Conservation (phyloP, 108 stramenopile species). For the Craspedostauros australis region DNA sequence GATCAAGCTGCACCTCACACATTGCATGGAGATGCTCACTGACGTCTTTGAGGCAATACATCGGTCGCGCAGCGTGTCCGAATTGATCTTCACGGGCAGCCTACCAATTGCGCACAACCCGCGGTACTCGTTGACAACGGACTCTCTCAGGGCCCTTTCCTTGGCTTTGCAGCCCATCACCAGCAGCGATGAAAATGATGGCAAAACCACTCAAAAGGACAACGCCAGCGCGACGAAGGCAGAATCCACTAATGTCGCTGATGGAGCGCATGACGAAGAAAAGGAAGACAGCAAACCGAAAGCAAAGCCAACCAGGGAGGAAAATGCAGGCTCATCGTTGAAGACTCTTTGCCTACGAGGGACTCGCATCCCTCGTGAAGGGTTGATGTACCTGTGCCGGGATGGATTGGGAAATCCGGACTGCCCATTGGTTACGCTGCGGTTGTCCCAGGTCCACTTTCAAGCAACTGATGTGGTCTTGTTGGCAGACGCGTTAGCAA, state of each 20-base stretch:
- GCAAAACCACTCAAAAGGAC: no score
- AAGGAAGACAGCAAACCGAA: no score
- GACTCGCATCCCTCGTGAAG: constrained; percentile 1
- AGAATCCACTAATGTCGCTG: no score
- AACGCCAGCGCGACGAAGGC: no score
- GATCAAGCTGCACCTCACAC: constrained; percentile 11
- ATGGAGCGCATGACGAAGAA: no score
- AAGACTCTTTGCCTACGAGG: constrained; percentile 10
- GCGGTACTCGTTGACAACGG: constrained; percentile 4
- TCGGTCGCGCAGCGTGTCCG: constrained; percentile 5
- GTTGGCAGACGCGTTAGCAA: constrained; percentile 6
- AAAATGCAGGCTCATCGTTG: constrained; percentile 2
- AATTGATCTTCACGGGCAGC: constrained; percentile 14
- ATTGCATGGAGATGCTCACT: constrained; percentile 11
- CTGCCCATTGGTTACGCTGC: constrained; percentile 1
- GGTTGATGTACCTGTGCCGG: constrained; percentile 7
- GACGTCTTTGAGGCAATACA: constrained; percentile 4
- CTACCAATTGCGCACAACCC: constrained; percentile 26
- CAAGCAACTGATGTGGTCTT: constrained; percentile 11
- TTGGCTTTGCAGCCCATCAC: no score
- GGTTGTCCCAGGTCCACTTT: constrained; percentile 7
- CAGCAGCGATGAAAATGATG: not conserved
- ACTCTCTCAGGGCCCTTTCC: constrained; percentile 4
- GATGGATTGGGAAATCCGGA: constrained; percentile 4
- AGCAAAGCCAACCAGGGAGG: no score